Evolutionary conservation across 2,329 filamentous ascomycete genomes (phyloP), one percentile per base, ranked within the genome.

Genomic region (Fusarium sp.): DNA sequence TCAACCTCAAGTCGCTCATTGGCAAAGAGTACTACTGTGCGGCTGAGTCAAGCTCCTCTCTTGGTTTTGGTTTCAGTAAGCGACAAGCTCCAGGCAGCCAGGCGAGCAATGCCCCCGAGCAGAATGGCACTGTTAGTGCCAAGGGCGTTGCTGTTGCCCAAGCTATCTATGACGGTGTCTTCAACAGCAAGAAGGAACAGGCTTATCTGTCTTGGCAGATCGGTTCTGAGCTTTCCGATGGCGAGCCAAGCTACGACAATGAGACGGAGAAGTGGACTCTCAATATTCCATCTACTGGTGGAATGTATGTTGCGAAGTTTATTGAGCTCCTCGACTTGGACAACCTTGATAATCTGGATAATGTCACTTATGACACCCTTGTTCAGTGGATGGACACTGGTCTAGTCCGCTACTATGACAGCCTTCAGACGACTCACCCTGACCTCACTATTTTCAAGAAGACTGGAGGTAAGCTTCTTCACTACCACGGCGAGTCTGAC

Each of bases 31-130:
- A 57, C 6, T 54, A 54, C 24, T 57, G 54, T 32, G 54, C 54
- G n/a, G 39, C 48, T 9, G 48, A 57, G 13, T 30, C 48, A 8
- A 54, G 54, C 6, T 54, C 48, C 24, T 57, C 54, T 17, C 54
- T 54, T 32, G 54, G 54, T 1, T 54, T 57, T 39, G 48, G 54
- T 1, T 54, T 57, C n/a, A 57, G 48, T 20, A 57, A 57, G 20
- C 41, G 39, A 20, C 54, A 57, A n/a, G 24, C 39, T 17, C 48
- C 54, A 3, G 48, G 39, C 0, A 57, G 54, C 13, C 48, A 54
- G 15, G 19, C 2, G 39, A 57, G 39, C 7, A 7, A 54, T 14
- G 15, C 24, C 4, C 54, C 54, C 3, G 54, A 57, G 5, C 54
- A 57, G 13, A 57, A 45, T 20, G 54, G 39, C 4, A 54, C 39